Conservation (phyloP, 78 protist genomes). For the Dictyostelium purpureum region DNA sequence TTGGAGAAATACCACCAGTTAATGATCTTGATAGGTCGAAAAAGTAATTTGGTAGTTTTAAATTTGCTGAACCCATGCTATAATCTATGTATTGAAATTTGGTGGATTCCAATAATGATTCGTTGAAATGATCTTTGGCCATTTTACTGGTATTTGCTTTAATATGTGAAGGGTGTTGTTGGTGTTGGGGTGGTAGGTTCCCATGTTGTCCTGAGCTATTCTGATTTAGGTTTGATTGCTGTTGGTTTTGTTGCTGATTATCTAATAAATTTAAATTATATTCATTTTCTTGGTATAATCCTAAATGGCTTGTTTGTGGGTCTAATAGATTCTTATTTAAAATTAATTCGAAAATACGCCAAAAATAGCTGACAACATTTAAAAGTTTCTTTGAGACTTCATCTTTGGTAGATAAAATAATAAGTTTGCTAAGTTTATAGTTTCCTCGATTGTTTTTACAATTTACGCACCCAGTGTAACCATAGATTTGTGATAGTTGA, state of each 20-base stretch:
- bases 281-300: not conserved
- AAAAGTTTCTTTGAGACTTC: constrained; percentile 24
- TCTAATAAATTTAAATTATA: not conserved
- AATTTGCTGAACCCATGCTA: constrained; percentile 22
- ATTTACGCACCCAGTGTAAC: constrained; percentile 49
- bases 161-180: not conserved
- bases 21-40: constrained; percentile 49
- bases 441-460: constrained; percentile 30
- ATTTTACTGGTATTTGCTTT: constrained; percentile 9
- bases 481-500: constrained; percentile 64
- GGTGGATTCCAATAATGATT: not conserved
- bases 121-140: constrained; percentile 12
- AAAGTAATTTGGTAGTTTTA: constrained; percentile 18
- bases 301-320: not conserved
- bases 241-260: not conserved
- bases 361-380: constrained; percentile 59
- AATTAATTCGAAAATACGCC: constrained; percentile 65
- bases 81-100: not conserved
- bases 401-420: constrained; percentile 30
- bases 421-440: constrained; percentile 1
- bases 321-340: constrained; percentile 18
- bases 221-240: not conserved
- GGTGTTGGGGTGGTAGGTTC: not conserved
- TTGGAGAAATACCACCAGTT: constrained; percentile 20
- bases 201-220: not conserved